These are phyloP conservation scores for Penicillium sp. DNA, from an alignment of 2,329 filamentous ascomycete genomes.

Conservation along the genomic window DNA sequence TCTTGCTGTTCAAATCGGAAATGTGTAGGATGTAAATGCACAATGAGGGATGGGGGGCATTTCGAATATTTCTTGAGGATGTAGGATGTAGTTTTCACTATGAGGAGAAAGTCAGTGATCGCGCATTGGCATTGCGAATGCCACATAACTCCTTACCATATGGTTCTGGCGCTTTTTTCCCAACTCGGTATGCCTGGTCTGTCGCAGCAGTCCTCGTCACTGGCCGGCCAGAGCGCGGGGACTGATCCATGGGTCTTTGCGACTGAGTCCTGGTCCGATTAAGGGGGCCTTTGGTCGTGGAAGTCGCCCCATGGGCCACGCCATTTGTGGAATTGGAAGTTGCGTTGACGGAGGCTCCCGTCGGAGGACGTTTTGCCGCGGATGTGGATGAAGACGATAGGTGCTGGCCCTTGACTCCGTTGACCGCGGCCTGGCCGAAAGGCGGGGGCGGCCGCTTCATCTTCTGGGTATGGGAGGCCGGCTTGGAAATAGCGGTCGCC, in stretches of 20 bases:
- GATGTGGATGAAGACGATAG: slow-evolving; percentile 58
- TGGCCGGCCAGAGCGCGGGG: slow-evolving; percentile 33
- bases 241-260: slow-evolving; percentile 37
- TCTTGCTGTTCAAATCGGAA: slow-evolving; percentile 94
- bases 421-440: slow-evolving; percentile 60
- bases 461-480: slow-evolving; percentile 52
- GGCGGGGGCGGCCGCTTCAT: slow-evolving; percentile 66
- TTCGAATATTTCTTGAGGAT: slow-evolving; percentile 78
- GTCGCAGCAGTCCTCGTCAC: slow-evolving; percentile 31
- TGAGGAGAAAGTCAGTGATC: slow-evolving; percentile 13
- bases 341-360: slow-evolving; percentile 35
- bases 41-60: slow-evolving; percentile 73
- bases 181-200: slow-evolving; percentile 33
- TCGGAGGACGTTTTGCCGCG: slow-evolving; percentile 55
- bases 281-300: slow-evolving; percentile 27
- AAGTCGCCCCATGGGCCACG: slow-evolving; percentile 19
- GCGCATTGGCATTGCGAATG: slow-evolving; percentile 5
- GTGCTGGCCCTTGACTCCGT: slow-evolving; percentile 57
- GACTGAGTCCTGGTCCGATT: slow-evolving; percentile 61
- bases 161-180: slow-evolving; percentile 44
- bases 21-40: slow-evolving; percentile 81
- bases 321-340: slow-evolving; percentile 48
- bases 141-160: slow-evolving; percentile 38
- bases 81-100: slow-evolving; percentile 71
- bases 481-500: slow-evolving; percentile 47